Evolutionary conservation across 139 green algal species (phyloP).

Genomic region (Spirogloea muscicola): DNA sequence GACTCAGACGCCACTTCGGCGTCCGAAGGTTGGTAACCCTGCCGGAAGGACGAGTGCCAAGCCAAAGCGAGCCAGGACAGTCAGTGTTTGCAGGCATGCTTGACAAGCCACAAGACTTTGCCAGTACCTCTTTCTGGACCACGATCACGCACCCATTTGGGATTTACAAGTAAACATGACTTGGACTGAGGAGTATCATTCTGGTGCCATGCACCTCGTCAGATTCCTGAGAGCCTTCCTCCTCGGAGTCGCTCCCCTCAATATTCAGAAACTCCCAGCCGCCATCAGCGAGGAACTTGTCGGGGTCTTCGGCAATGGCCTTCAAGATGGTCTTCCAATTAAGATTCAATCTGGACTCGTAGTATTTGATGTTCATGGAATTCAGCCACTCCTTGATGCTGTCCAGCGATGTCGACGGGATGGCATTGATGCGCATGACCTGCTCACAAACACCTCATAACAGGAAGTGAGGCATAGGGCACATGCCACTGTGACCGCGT

Average conservation of each 20-base stretch:
- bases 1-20: conserved; percentile 21
- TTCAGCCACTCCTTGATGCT: conserved; percentile 92
- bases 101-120: no score
- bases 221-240: conserved; percentile 10
- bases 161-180: no score
- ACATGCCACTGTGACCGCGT: no score
- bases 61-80: no score
- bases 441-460: no score
- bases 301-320: conserved; percentile 80
- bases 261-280: conserved; percentile 97
- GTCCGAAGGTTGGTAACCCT: conserved; percentile 37
- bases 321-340: conserved; percentile 98
- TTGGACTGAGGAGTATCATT: no score
- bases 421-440: conserved; percentile 76
- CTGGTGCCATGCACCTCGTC: no score
- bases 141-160: no score
- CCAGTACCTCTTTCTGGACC: no score
- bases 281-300: conserved; percentile 82
- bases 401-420: conserved; percentile 83
- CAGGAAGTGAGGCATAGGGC: no score
- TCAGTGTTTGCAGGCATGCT: no score
- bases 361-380: conserved; percentile 91
- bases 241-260: conserved; percentile 54
- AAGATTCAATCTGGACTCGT: conserved; percentile 96
- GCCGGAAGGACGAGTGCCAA: no score